A percentile compares a stretch with the other conserved stretches of the same genome.
Conservation (phyloP, 176 grass and related monocot genomes). For the Ensete glaucum region DNA sequence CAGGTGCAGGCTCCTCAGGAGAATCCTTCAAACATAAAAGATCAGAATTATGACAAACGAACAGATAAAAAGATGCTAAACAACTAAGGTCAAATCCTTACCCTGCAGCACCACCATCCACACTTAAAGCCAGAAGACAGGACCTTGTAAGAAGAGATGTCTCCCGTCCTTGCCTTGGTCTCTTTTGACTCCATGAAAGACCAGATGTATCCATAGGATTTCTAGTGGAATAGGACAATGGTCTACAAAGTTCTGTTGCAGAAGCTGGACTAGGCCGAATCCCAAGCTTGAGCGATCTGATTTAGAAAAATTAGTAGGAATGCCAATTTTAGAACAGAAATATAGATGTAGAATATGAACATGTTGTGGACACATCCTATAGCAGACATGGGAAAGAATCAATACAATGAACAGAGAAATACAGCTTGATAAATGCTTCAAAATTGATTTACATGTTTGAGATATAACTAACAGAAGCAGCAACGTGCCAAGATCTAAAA, state of each 20-base stretch:
- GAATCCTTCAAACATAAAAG: slow-evolving; percentile 14
- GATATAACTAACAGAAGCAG: too few relatives aligned
- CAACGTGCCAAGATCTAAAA: too few relatives aligned
- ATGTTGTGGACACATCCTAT: neutral
- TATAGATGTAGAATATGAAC: neutral
- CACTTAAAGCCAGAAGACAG: slow-evolving; percentile 29
- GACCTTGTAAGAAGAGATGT: slow-evolving; percentile 30
- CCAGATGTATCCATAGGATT: slow-evolving; percentile 7
- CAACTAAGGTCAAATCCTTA: neutral
- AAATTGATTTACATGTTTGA: neutral
- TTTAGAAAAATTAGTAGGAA: neutral
- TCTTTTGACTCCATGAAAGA: slow-evolving; percentile 18
- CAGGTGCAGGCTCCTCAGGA: slow-evolving; percentile 23
- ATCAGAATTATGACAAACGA: neutral
- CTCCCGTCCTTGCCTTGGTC: slow-evolving; percentile 9
- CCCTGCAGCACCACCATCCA: slow-evolving; percentile 32
- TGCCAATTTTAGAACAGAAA: neutral
- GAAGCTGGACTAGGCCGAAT: slow-evolving; percentile 3
- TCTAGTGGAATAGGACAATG: neutral
- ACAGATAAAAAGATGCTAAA: slow-evolving; percentile 1
- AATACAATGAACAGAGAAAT: neutral
- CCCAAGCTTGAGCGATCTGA: slow-evolving; percentile 41
- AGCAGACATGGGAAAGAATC: too few relatives aligned
- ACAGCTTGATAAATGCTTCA: neutral
- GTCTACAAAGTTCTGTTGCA: slow-evolving; percentile 11